phyloP scores from a whole-genome alignment of 2,329 filamentous ascomycete genomes.

The Xenoacremonium recifei region DNA sequence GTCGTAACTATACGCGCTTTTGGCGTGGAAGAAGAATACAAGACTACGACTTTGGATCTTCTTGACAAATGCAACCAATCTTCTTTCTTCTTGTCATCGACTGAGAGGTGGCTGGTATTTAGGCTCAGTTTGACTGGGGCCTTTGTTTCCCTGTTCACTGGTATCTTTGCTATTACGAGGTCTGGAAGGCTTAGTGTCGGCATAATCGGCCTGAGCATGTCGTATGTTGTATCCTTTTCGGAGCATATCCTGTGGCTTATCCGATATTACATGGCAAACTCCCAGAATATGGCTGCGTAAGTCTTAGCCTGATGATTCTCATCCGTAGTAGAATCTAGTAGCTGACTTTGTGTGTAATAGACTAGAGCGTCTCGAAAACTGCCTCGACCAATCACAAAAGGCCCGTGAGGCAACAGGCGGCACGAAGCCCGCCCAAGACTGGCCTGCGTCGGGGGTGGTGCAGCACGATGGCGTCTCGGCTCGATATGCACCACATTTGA shows the following conservation, averaged over 20 bases:
- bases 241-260: no score
- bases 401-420: neutral
- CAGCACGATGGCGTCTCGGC: constrained; percentile 81
- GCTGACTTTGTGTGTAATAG: no score
- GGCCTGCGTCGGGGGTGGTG: constrained; percentile 77
- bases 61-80: constrained; percentile 76
- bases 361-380: no score
- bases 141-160: constrained; percentile 59
- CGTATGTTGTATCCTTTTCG: no score
- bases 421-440: constrained; percentile 34
- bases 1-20: constrained; percentile 91
- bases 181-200: no score
- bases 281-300: no score
- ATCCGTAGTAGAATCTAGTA: no score
- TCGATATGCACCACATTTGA: constrained; percentile 75
- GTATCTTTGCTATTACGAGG: constrained; percentile 65
- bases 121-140: constrained; percentile 63
- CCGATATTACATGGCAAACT: no score
- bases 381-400: neutral
- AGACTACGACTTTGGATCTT: constrained; percentile 73
- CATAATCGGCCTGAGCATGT: no score
- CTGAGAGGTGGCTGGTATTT: constrained; percentile 65
- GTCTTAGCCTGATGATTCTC: no score
- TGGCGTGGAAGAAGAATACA: constrained; percentile 81
- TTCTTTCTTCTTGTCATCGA: constrained; percentile 66